A percentile compares a stretch with the other conserved stretches of the same genome.
Evolutionary conservation across 768 basidiomycete species (phyloP).

Genomic region (Tulasnella sp.): DNA sequence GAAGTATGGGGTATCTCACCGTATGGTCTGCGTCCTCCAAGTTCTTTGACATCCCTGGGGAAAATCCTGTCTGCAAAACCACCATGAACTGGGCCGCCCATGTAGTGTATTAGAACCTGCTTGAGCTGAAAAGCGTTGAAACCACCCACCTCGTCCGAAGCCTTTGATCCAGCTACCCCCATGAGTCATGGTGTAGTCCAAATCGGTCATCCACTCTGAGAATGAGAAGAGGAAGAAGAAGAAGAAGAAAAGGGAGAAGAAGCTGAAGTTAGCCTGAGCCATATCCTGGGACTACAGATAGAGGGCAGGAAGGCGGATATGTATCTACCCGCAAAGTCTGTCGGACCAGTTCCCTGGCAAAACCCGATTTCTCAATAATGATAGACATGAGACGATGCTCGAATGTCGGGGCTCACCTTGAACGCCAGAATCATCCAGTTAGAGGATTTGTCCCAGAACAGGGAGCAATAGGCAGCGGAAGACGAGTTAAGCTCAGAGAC

Average conservation of each 20-base stretch:
- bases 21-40: conserved; percentile 14
- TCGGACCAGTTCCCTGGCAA: conserved; percentile 3
- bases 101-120: neutral
- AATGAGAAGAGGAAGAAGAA: neutral
- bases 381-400: no score
- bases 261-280: no score
- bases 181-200: conserved; percentile 12
- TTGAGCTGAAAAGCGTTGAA: neutral
- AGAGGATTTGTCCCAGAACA: conserved; percentile 19
- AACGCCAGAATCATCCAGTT: conserved; percentile 22
- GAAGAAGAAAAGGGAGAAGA: no score
- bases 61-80: conserved; percentile 18
- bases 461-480: conserved; percentile 19
- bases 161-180: conserved; percentile 15
- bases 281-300: no score
- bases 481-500: conserved; percentile 18
- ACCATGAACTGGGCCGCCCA: neutral
- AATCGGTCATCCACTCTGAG: conserved; percentile 19
- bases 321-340: conserved; percentile 6
- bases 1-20: no score
- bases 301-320: no score
- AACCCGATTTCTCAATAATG: no score
- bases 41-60: conserved; percentile 9
- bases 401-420: no score
- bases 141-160: conserved; percentile 8